A percentile compares a stretch with the other conserved stretches of the same genome.
Conservation (phyloP, 2,329 filamentous ascomycete species). For the Pseudogymnoascus sp. region DNA sequence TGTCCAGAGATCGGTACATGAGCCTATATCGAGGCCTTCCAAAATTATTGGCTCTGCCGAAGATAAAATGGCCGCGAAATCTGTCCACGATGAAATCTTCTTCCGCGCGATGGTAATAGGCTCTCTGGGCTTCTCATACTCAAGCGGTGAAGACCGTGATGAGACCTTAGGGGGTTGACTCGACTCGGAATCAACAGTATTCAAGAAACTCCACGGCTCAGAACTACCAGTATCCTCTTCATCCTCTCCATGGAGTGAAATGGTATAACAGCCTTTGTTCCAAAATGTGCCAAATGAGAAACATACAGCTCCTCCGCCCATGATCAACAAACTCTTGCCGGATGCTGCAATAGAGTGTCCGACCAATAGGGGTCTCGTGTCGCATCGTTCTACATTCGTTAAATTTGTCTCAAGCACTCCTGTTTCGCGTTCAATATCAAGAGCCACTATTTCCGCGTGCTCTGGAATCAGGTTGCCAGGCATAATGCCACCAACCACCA, state of each 20-base stretch:
- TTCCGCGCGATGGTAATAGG: conserved; percentile 41
- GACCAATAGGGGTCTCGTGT: conserved; percentile 59
- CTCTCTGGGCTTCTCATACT: neutral
- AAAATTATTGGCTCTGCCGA: conserved; percentile 58
- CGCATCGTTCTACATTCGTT: conserved; percentile 17
- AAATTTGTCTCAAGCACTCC: conserved; percentile 3
- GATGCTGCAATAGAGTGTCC: conserved; percentile 54
- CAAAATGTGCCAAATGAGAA: conserved; percentile 87
- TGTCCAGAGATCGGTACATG: conserved; percentile 62
- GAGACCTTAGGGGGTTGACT: conserved; percentile 1
- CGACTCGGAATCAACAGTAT: conserved; percentile 15
- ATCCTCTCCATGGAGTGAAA: conserved; percentile 4
- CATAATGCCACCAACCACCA: conserved; percentile 39
- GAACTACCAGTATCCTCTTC: neutral
- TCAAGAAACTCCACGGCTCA: conserved; percentile 19
- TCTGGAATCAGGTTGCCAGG: conserved; percentile 35
- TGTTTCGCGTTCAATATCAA: neutral
- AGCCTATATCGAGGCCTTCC: conserved; percentile 57
- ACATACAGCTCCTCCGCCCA: conserved; percentile 79
- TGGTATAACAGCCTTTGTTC: conserved; percentile 49
- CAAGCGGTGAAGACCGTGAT: neutral
- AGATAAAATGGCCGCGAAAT: conserved; percentile 55
- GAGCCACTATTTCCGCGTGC: conserved; percentile 43
- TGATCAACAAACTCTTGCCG: conserved; percentile 47
- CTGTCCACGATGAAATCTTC: conserved; percentile 41